Conservation (phyloP, 2,329 filamentous ascomycete genomes). For the Alternaria atra region DNA sequence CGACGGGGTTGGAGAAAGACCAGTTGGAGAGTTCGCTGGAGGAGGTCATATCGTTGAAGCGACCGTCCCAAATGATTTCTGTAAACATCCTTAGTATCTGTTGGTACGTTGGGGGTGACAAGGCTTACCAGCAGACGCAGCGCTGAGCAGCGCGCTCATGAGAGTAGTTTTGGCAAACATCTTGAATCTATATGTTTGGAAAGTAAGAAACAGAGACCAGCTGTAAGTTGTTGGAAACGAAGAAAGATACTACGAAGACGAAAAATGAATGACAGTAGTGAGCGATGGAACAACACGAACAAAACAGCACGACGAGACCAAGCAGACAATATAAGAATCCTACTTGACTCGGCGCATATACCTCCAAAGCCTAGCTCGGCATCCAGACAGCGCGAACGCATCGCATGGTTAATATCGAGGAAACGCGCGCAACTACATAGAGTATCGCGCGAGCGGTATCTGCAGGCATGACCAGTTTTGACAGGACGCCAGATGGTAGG, state of each 20-base stretch:
- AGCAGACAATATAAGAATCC: slow-evolving; percentile 12
- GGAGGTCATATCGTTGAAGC: slow-evolving; percentile 68
- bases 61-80: slow-evolving; percentile 68
- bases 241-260: slow-evolving; percentile 19
- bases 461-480: slow-evolving; percentile 17
- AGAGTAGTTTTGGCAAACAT: slow-evolving; percentile 47
- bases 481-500: slow-evolving; percentile 15
- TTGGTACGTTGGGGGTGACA: accelerated
- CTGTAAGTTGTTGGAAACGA: slow-evolving; percentile 25
- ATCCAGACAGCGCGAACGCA: slow-evolving; percentile 1
- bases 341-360: slow-evolving; percentile 18
- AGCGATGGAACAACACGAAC: slow-evolving; percentile 1
- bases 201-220: slow-evolving; percentile 34
- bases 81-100: slow-evolving; percentile 45
- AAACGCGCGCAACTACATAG: slow-evolving; percentile 17
- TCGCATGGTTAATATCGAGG: slow-evolving; percentile 2
- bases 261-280: slow-evolving; percentile 35
- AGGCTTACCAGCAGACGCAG: slow-evolving; percentile 42
- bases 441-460: slow-evolving; percentile 26
- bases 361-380: slow-evolving; percentile 5
- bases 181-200: slow-evolving; percentile 22
- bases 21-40: slow-evolving; percentile 66
- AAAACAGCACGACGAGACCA: slow-evolving; percentile 16
- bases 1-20: slow-evolving; percentile 73
- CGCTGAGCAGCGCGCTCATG: slow-evolving; percentile 44